Conservation (phyloP, 495 filamentous ascomycete species). For the Hypoxylon cercidicola region DNA sequence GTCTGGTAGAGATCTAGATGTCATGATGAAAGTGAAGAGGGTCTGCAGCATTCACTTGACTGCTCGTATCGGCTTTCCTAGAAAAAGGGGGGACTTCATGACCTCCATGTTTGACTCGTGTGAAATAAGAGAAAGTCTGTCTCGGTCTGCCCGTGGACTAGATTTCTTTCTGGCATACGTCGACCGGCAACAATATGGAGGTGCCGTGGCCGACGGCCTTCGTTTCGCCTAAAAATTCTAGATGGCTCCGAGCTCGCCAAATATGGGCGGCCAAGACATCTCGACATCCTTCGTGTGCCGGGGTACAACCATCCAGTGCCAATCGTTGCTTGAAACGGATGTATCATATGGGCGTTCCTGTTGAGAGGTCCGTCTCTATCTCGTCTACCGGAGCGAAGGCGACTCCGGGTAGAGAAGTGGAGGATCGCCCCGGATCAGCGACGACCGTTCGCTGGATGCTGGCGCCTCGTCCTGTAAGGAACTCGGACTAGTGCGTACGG, state of each 20-base stretch:
- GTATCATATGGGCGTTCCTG: constrained; percentile 19
- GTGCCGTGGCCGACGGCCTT: constrained; percentile 15
- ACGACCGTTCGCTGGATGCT: constrained; percentile 28
- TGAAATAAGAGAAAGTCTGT: neutral
- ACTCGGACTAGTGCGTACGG: constrained; percentile 32
- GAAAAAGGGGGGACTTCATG: neutral
- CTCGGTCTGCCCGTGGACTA: constrained; percentile 1
- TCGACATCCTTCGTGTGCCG: constrained; percentile 6
- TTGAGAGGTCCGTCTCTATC: constrained; percentile 32
- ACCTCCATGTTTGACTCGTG: constrained; percentile 3
- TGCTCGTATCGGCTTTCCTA: neutral
- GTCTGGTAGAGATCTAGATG: constrained; percentile 5
- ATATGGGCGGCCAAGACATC: constrained; percentile 34
- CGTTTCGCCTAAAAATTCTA: constrained; percentile 11
- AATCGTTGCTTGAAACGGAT: constrained; percentile 41
- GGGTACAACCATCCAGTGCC: constrained; percentile 33
- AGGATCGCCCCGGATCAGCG: constrained; percentile 37
- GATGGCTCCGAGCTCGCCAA: constrained; percentile 36
- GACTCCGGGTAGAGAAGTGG: constrained; percentile 33
- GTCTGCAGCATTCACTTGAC: constrained; percentile 18
- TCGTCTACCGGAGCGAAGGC: constrained; percentile 30
- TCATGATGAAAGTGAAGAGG: constrained; percentile 10
- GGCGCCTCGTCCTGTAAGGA: constrained; percentile 31
- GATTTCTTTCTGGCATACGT: neutral
- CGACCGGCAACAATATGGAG: constrained; percentile 5